phyloP scores from a whole-genome alignment of 2,329 filamentous ascomycete genomes.

The Epichloe baconii region DNA sequence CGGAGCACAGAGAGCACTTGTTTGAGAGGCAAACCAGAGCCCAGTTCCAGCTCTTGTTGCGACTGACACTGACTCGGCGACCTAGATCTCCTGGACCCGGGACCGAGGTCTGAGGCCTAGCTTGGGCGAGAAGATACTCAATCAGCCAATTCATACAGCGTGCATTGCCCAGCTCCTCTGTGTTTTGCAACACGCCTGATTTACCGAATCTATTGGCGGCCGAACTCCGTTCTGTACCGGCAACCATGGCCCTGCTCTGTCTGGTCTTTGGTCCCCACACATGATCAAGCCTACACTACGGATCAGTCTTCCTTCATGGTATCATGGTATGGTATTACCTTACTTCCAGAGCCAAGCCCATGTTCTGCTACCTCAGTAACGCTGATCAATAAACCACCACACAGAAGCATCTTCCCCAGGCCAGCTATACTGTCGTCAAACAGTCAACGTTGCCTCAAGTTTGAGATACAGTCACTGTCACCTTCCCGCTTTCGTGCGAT shows the following conservation, averaged over 20 bases:
- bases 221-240: background rate
- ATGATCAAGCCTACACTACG: background rate
- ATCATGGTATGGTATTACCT: background rate
- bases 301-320: background rate
- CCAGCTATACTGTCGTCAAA: background rate
- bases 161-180: background rate
- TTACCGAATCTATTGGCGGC: background rate
- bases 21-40: background rate
- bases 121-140: background rate
- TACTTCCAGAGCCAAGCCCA: background rate
- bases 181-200: background rate
- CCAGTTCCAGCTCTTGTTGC: background rate
- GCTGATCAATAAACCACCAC: conserved; percentile 3
- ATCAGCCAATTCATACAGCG: background rate
- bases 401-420: background rate
- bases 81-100: background rate
- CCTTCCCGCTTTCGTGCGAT: background rate
- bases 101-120: background rate
- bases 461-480: background rate
- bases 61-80: background rate
- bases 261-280: background rate
- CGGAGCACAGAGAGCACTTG: no score
- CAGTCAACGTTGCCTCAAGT: background rate
- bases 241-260: background rate
- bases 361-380: background rate